Percentiles rank a stretch among this genome's conserved stretches.
Conservation (phyloP, 2,329 filamentous ascomycete species). For the Fusarium sp. region DNA sequence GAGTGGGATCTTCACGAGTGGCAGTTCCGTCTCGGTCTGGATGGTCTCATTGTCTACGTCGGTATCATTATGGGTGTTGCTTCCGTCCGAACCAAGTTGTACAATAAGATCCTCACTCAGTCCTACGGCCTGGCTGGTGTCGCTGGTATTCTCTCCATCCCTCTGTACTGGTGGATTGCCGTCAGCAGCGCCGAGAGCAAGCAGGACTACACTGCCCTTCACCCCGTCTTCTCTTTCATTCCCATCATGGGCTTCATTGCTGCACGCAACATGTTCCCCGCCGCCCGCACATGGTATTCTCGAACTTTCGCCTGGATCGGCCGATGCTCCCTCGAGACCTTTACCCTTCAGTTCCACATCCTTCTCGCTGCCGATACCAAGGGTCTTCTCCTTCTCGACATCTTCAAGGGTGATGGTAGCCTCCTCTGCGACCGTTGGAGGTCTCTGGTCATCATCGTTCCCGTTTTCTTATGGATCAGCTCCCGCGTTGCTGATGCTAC, state of each 20-base stretch:
- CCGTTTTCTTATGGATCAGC: conserved; percentile 44
- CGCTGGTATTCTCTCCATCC: conserved; percentile 32
- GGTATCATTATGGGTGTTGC: conserved; percentile 59
- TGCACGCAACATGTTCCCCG: conserved; percentile 57
- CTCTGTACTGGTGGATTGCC: conserved; percentile 48
- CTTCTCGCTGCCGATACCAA: conserved; percentile 69
- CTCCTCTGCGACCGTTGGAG: conserved; percentile 41
- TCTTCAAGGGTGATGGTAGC: conserved; percentile 31
- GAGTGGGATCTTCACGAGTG: conserved; percentile 60
- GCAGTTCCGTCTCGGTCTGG: conserved; percentile 61
- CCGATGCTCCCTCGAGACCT: conserved; percentile 66
- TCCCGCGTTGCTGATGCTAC: conserved; percentile 31
- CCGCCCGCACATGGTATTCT: conserved; percentile 43
- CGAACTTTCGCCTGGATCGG: conserved; percentile 63
- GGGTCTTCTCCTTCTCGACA: conserved; percentile 50
- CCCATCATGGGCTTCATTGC: conserved; percentile 63
- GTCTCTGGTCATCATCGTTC: conserved; percentile 40
- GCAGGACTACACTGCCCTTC: conserved; percentile 58
- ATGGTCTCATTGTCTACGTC: conserved; percentile 65
- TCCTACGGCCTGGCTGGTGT: conserved; percentile 32
- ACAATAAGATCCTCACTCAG: conserved; percentile 37
- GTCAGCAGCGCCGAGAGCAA: conserved; percentile 34
- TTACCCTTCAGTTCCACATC: conserved; percentile 69
- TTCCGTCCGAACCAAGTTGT: conserved; percentile 24
- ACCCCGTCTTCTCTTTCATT: conserved; percentile 64